A percentile compares a stretch with the other conserved stretches of the same genome.
These are phyloP conservation scores for Neurospora sp. DNA, from an alignment of 495 filamentous ascomycete genomes.

Conservation along the genomic window DNA sequence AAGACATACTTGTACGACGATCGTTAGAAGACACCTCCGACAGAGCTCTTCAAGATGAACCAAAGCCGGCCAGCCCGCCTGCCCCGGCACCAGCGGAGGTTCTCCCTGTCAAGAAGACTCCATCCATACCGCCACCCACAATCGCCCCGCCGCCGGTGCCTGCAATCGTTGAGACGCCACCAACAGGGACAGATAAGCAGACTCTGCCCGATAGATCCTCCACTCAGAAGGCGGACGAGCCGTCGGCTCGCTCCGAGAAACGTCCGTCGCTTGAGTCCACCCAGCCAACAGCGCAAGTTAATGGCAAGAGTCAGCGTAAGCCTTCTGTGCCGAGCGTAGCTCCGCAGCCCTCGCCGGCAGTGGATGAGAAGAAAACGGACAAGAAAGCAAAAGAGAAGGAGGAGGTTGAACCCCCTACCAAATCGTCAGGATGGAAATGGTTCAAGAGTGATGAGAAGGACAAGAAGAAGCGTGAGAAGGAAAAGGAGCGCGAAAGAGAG, in stretches of 20 bases:
- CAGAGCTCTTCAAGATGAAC: conserved; percentile 11
- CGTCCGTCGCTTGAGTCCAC: conserved; percentile 25
- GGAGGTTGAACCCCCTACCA: conserved; percentile 43
- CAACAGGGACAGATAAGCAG: conserved; percentile 34
- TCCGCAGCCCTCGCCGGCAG: conserved; percentile 36
- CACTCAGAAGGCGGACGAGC: conserved; percentile 40
- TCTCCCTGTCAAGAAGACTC: conserved; percentile 14
- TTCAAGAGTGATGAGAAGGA: conserved; percentile 38
- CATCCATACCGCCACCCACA: conserved; percentile 6
- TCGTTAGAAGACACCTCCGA: background rate
- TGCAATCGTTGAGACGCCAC: conserved; percentile 59
- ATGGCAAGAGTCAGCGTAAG: conserved; percentile 11
- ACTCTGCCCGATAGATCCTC: conserved; percentile 43
- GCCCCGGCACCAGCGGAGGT: conserved; percentile 11
- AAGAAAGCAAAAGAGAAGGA: conserved; percentile 51
- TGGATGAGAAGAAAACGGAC: conserved; percentile 63
- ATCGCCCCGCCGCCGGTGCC: conserved; percentile 39
- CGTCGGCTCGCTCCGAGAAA: conserved; percentile 39
- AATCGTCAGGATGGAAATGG: conserved; percentile 74
- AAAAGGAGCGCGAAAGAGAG: conserved; percentile 43
- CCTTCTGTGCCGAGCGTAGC: background rate
- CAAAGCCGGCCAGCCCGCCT: conserved; percentile 5
- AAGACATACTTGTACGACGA: background rate
- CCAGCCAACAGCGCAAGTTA: conserved; percentile 2
- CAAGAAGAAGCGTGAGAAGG: conserved; percentile 38